These are phyloP conservation scores for Gautieria morchelliformis DNA, from an alignment of 768 basidiomycete species.

Conservation along the genomic window DNA sequence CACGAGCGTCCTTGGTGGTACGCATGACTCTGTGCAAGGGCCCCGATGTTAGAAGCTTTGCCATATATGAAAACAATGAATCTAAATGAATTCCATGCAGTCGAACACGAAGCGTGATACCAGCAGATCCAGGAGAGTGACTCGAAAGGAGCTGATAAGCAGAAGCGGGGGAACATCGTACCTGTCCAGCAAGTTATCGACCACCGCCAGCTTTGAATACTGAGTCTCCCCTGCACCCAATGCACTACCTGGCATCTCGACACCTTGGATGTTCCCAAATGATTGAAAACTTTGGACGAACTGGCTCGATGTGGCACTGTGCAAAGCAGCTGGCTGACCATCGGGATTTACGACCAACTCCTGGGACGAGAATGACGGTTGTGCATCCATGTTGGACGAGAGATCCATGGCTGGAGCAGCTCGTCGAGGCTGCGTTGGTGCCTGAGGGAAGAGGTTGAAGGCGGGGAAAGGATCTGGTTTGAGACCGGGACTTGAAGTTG, in stretches of 20 bases:
- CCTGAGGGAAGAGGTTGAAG: not conserved
- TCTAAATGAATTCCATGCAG: too few relatives aligned
- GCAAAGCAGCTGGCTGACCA: not conserved
- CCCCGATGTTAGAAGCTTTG: not conserved
- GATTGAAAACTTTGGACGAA: not conserved
- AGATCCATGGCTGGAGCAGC: not conserved
- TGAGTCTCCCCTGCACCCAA: not conserved
- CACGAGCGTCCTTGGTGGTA: slow-evolving; percentile 7
- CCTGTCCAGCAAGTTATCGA: slow-evolving; percentile 5
- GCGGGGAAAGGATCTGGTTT: not conserved
- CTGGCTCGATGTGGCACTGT: not conserved
- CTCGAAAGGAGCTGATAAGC: not conserved
- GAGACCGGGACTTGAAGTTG: not conserved
- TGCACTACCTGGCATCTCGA: not conserved
- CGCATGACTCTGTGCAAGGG: slow-evolving; percentile 1
- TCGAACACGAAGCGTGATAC: not conserved
- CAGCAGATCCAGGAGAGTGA: not conserved
- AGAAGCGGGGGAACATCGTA: not conserved
- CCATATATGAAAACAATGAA: not conserved
- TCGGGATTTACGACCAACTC: not conserved
- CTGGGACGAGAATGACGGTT: not conserved
- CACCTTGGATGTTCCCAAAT: not conserved
- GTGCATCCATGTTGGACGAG: not conserved
- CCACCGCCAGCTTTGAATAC: slow-evolving; percentile 3
- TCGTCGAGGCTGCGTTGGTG: not conserved